Evolutionary conservation across 805 yeast species (phyloP).

Genomic region (Saccharomycopsis fermentans): DNA sequence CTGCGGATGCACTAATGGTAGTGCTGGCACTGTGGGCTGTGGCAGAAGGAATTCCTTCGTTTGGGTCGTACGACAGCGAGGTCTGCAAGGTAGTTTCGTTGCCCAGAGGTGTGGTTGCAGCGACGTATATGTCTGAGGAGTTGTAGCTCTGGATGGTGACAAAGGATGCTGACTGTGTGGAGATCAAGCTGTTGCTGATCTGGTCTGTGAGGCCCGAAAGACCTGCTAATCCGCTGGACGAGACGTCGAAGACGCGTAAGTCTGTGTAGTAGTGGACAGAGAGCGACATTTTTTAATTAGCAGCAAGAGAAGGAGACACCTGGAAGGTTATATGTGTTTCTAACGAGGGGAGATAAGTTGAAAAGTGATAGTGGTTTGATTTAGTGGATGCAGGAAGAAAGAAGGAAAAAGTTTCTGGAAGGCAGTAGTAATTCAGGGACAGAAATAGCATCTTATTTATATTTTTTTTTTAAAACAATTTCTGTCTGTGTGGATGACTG

Average conservation of each 20-base stretch:
- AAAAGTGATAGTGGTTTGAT: too few species aligned
- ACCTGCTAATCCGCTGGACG: slow-evolving; percentile 15
- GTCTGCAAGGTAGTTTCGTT: background rate
- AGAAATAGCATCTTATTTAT: too few species aligned
- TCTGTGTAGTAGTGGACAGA: slow-evolving; percentile 14
- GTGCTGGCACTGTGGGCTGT: background rate
- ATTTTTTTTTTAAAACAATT: too few species aligned
- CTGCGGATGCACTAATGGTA: background rate
- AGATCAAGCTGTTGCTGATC: slow-evolving; percentile 1
- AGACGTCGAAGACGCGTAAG: slow-evolving; percentile 17
- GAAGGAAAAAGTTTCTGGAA: too few species aligned
- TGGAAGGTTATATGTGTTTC: too few species aligned
- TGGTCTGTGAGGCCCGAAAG: slow-evolving; percentile 11
- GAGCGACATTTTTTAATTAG: background rate
- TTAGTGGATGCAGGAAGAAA: too few species aligned
- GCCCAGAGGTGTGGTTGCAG: slow-evolving; percentile 18
- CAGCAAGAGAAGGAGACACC: background rate
- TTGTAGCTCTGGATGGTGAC: slow-evolving; percentile 1
- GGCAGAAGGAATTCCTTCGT: background rate
- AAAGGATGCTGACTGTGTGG: slow-evolving; percentile 13
- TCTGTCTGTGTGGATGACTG: too few species aligned
- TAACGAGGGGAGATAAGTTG: too few species aligned
- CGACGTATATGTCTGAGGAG: slow-evolving; percentile 12
- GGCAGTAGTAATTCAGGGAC: too few species aligned
- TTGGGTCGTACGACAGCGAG: slow-evolving; percentile 9